Evolutionary conservation across 2,329 filamentous ascomycete species (phyloP), one percentile per base, ranked within the genome.

Genomic region (Uncinocarpus reesii): DNA sequence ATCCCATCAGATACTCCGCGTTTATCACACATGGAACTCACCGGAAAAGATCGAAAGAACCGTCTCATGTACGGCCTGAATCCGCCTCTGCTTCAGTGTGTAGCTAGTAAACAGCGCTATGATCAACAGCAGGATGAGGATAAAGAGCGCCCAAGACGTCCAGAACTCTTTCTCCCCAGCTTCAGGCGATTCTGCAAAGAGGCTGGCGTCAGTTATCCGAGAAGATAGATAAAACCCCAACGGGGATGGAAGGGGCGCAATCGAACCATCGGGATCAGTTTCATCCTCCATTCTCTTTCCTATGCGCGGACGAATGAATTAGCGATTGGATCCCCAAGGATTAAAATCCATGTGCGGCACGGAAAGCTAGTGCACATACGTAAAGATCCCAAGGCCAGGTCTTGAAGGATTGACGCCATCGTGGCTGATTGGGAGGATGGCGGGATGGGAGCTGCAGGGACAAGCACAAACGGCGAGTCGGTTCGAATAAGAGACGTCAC

Each of bases 31-130:
- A 15, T 6, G 20, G 21, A 7, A 50, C 61, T 46, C 69, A 89
- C 88, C 88, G 50, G 88, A 89, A 71, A 98, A 96, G 64, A 98
- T 98, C 53, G 90, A 96, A 53, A 98, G 81, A 59, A 96, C 92
- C 1, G 92, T 98, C 72, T 98, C 92, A 67, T 98, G 92, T 47
- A 98, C 84, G 23, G 92, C 92, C 61, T 95, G 92, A 49, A 98
- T 89, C 71, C 93, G 95, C 70, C 86, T 89, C 71, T 92, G 86
- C 69, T 96, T 90, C 52, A 98, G 78, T 57, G 93, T 84, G 71
- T 98, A 98, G 74, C 89, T 95, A 37, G 88, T 94, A 67, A 96
- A 94, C 59, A 98, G 86, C 53, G 92, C 90, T 56, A 85, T 79
- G 57, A 96, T 95, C 60, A 98, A 81, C 58, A 98, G 80, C 71